Percentiles rank a stretch among this genome's conserved stretches.
These are phyloP conservation scores for Cryptococcus sp. DNA, from an alignment of 1,284 basidiomycete species.

Conservation along the genomic window DNA sequence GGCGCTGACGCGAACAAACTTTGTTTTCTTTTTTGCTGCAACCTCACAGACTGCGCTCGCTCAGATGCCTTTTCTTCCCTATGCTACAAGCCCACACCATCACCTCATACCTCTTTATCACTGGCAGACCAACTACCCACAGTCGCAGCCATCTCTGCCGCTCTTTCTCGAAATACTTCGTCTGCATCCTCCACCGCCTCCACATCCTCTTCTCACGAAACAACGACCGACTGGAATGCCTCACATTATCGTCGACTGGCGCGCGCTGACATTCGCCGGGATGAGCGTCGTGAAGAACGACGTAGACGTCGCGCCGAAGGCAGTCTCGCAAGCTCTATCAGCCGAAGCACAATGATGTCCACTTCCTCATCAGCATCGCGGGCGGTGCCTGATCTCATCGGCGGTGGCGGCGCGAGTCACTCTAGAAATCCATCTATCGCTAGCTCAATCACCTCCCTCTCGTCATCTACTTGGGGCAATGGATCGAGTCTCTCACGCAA, in stretches of 20 bases:
- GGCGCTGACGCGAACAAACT: not conserved
- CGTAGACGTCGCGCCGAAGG: conserved; percentile 36
- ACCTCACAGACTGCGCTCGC: conserved; percentile 43
- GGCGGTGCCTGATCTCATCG: conserved; percentile 41
- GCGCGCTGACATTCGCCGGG: conserved; percentile 41
- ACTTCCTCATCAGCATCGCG: conserved; percentile 28
- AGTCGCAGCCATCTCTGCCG: conserved; percentile 19
- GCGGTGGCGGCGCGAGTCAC: conserved; percentile 28
- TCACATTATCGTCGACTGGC: conserved; percentile 49
- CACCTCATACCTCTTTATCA: conserved; percentile 14
- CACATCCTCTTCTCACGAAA: conserved; percentile 9
- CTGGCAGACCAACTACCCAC: conserved; percentile 19
- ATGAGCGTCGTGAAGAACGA: conserved; percentile 41
- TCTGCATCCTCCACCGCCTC: conserved; percentile 16
- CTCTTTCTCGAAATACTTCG: conserved; percentile 24
- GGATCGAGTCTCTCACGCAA: conserved; percentile 31
- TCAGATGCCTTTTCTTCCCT: conserved; percentile 50
- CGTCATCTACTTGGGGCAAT: conserved; percentile 25
- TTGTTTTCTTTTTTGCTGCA: conserved; percentile 1
- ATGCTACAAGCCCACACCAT: conserved; percentile 37
- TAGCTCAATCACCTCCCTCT: conserved; percentile 32
- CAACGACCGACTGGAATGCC: conserved; percentile 33
- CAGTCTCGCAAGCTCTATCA: conserved; percentile 25
- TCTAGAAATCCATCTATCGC: conserved; percentile 40
- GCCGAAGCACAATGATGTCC: conserved; percentile 27